A percentile compares a stretch with the other conserved stretches of the same genome.
These are phyloP conservation scores for Lachnellula cervina DNA, from an alignment of 2,329 filamentous ascomycete species.

Conservation along the genomic window DNA sequence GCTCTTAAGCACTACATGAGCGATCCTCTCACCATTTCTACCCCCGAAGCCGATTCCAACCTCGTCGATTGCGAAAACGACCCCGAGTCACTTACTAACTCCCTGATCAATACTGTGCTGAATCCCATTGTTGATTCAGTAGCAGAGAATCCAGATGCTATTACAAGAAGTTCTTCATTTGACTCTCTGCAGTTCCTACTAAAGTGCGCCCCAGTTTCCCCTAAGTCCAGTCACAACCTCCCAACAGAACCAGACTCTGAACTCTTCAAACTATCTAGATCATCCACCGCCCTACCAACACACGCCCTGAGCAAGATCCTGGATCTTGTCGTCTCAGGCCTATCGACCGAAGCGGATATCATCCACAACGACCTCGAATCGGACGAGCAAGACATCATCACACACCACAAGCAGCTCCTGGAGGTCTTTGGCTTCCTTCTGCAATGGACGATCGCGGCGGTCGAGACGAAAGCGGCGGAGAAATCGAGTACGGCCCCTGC, in stretches of 20 bases:
- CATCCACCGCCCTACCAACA: slow-evolving; percentile 70
- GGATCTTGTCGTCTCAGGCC: slow-evolving; percentile 80
- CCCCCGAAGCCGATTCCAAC: slow-evolving; percentile 76
- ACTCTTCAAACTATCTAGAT: slow-evolving; percentile 65
- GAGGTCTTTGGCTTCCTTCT: slow-evolving; percentile 93
- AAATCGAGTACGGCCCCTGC: slow-evolving; percentile 70
- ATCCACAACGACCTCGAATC: slow-evolving; percentile 81
- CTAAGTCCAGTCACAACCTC: slow-evolving; percentile 31
- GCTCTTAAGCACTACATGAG: slow-evolving; percentile 96
- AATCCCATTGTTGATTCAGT: slow-evolving; percentile 92
- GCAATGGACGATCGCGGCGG: slow-evolving; percentile 92
- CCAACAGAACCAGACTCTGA: slow-evolving; percentile 53
- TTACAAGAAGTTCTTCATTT: slow-evolving; percentile 72
- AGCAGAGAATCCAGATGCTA: slow-evolving; percentile 84
- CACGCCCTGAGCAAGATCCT: slow-evolving; percentile 88
- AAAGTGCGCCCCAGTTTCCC: slow-evolving; percentile 74
- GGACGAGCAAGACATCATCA: slow-evolving; percentile 82
- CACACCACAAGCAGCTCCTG: slow-evolving; percentile 84
- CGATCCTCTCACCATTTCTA: slow-evolving; percentile 77
- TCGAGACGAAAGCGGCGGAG: slow-evolving; percentile 89
- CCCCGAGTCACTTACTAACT: slow-evolving; percentile 68
- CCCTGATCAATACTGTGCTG: slow-evolving; percentile 76
- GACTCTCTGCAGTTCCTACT: slow-evolving; percentile 93
- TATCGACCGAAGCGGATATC: slow-evolving; percentile 79
- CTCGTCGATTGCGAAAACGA: slow-evolving; percentile 92